A percentile compares a stretch with the other conserved stretches of the same genome.
phyloP scores from a whole-genome alignment of 208 protist species.

The Leishmania lainsoni region DNA sequence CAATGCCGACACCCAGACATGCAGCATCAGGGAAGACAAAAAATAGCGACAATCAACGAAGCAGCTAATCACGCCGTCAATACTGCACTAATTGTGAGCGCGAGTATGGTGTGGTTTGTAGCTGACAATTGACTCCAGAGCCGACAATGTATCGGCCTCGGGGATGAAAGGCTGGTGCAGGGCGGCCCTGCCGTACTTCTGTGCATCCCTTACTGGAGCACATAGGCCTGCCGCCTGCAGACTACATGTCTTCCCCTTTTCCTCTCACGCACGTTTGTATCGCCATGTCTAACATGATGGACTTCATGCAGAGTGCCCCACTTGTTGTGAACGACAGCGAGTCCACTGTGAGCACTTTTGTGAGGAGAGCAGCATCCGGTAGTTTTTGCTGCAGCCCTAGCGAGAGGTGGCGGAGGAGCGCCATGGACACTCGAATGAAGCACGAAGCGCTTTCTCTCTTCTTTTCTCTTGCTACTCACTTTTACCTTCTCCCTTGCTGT shows the following conservation, averaged over 20 bases:
- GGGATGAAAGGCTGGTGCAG: background rate
- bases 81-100: background rate
- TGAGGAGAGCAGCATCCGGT: background rate
- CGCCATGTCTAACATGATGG: background rate
- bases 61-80: background rate
- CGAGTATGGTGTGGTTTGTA: background rate
- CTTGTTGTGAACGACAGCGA: background rate
- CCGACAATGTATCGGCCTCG: background rate
- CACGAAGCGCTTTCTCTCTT: background rate
- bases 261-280: background rate
- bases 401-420: background rate
- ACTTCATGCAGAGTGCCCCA: background rate
- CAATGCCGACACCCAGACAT: background rate
- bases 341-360: background rate
- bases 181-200: background rate
- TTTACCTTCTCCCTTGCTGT: background rate
- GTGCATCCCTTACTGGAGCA: background rate
- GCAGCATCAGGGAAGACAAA: background rate
- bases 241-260: background rate
- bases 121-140: background rate
- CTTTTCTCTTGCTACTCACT: background rate
- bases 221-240: background rate
- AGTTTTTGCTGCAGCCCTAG: background rate
- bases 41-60: background rate
- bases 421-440: background rate